Base-by-base conservation (phyloP, 768 basidiomycete species). In the Pleurotus tuoliensis region DNA sequence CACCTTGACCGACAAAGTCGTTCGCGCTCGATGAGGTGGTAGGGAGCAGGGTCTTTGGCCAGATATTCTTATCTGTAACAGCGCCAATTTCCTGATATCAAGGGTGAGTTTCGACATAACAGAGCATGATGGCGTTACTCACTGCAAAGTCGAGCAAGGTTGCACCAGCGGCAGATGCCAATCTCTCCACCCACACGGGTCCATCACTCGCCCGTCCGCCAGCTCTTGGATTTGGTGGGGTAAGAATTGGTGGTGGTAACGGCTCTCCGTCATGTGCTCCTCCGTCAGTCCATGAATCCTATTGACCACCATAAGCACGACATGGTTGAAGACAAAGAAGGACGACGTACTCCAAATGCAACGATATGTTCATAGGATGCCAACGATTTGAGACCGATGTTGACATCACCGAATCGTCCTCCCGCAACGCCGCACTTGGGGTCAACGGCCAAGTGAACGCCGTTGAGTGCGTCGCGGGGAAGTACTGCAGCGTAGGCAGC, bases 191-290 rank as follows among this genome's bases (percentile, higher is more conserved):
- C 82, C 82, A 83, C 20, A 81, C 61, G 24, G 65, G 66, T 7
- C 82, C 82, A 59, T 83, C 80, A 16, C 77, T 79, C 5, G 73
- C 71, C 15, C 82, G 71, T 16, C 77, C 80, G 0, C 82, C 82
- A 5, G 81, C 81, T 20, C 67, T 67, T 0, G 80, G 71, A 58
- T 71, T 68, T 0, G 80, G 77, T n/a, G 72, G 73, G 1, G 61
- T 64, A 15, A 81, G 45, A 6, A 80, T 66, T 0, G 82, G 64
- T 3, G 77, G 76, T 0, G 67, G 62, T 16, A 77, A 72, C 0
- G 73, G 64, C 0, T 72, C 69, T 9, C 82, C 81, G 55, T 82
- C 69, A 37, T 67, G 72, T 4, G 78, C 78, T 0, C 79, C 82
- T 49, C 55, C 68, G 52, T 40, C 65, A 38, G 61, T 56, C 75